Evolutionary conservation across 2,329 filamentous ascomycete genomes (phyloP).

Genomic region (Verticillium klebahnii): DNA sequence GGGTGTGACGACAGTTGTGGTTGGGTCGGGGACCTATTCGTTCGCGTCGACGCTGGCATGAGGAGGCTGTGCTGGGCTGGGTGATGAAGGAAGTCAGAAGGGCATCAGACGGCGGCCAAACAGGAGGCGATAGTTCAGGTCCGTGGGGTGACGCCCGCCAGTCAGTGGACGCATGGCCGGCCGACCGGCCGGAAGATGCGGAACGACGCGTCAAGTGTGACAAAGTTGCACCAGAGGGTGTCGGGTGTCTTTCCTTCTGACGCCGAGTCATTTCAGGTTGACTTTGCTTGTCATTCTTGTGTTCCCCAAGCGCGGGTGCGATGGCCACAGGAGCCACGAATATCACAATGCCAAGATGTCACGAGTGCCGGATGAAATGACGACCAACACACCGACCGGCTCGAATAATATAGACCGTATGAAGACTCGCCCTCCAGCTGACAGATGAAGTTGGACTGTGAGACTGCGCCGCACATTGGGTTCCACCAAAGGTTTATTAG

Average conservation of each 20-base stretch:
- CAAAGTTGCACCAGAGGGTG: not conserved
- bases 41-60: not conserved
- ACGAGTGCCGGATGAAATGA: too few relatives aligned
- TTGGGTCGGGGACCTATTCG: constrained; percentile 6
- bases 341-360: too few relatives aligned
- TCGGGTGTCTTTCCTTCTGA: not conserved
- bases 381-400: too few relatives aligned
- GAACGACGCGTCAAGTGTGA: not conserved
- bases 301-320: too few relatives aligned
- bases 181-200: not conserved
- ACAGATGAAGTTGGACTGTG: too few relatives aligned
- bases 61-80: too few relatives aligned
- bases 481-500: not conserved
- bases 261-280: not conserved
- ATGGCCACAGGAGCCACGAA: too few relatives aligned
- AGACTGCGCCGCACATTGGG: not conserved
- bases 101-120: not conserved
- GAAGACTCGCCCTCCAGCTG: too few relatives aligned
- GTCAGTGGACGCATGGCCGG: not conserved
- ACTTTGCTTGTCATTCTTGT: too few relatives aligned
- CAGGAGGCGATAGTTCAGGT: not conserved
- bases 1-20: not conserved
- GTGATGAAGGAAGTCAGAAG: too few relatives aligned
- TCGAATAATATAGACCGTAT: too few relatives aligned
- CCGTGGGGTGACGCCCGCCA: not conserved